Evolutionary conservation across 2,329 filamentous ascomycete species (phyloP), one percentile per base, ranked within the genome.

Genomic region (Sclerotinia borealis): DNA sequence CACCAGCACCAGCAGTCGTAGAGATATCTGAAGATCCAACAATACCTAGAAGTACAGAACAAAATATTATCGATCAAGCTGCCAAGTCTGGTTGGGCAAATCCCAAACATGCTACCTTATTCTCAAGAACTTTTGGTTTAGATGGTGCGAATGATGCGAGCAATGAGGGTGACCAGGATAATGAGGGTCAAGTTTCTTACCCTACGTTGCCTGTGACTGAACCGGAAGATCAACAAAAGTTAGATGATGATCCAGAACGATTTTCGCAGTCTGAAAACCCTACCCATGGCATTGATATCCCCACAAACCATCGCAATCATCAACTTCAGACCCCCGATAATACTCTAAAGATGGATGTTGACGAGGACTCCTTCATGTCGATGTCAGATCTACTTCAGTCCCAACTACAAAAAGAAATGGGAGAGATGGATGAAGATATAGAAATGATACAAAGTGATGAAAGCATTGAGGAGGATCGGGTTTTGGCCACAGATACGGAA

Each of bases 321-420:
- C 61, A 64, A 34, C 62, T 55, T n/a, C 48, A 25, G 11, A 61
- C 62, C 9, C 49, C 56, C 4, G 58, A 49, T n/a, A 48, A 64
- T 25, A 64, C 58, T n/a, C 56, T 61, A 54, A 49, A 49, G 43
- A 29, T 25, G 34, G n/a, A 29, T 6, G 5, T 43, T 39, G 36
- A 45, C 11, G n/a, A 62, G 9, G 39, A 48, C 17, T 22, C 43
- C 41, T 56, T 47, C 8, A 15, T 25, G 17, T 63, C 51, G 4
- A 47, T 63, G 9, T 63, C 60, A 19, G 60, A 63, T 58, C 43
- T 58, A 31, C 29, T 63, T 29, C 60, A 63, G 49, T 36, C 13
- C 19, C 60, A 63, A 31, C 41, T 63, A 27, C 60, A 50, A 31
- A 51, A 63, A 37, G 60, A 63, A 31, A 45, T 58, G 41, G 60